phyloP scores from a whole-genome alignment of 306 rosid species.

The Hippophae rhamnoides region DNA sequence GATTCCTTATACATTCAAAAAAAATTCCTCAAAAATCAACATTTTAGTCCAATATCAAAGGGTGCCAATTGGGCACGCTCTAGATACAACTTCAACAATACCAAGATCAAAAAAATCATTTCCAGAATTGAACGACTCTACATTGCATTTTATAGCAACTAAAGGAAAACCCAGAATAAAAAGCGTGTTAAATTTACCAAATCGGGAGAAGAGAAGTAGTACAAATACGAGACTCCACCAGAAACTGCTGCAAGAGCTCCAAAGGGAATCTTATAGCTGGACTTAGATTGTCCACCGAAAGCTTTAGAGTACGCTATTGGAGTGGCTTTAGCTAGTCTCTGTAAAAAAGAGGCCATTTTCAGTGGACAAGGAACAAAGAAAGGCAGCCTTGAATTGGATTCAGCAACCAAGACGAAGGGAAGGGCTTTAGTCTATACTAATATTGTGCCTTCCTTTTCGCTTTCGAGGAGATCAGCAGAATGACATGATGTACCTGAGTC shows the following conservation, averaged over 20 bases:
- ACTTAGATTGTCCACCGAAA: conserved; percentile 35
- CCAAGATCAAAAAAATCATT: neutral
- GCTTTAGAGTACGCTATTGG: conserved; percentile 39
- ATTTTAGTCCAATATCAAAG: neutral
- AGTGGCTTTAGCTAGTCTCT: conserved; percentile 47
- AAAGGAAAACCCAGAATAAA: conserved; percentile 11
- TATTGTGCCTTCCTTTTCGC: neutral
- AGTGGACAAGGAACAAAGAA: conserved; percentile 13
- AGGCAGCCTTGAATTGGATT: neutral
- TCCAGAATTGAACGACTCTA: neutral
- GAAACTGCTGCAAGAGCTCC: conserved; percentile 72
- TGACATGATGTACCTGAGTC: neutral
- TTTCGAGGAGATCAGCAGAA: neutral
- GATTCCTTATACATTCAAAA: neutral
- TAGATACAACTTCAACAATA: neutral
- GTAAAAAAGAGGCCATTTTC: conserved; percentile 62
- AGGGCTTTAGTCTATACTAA: neutral
- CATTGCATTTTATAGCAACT: neutral
- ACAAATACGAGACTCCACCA: conserved; percentile 71
- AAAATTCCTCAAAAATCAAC: conserved; percentile 1
- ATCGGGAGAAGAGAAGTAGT: conserved; percentile 45
- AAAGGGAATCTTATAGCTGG: conserved; percentile 45
- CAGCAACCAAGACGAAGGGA: neutral
- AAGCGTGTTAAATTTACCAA: conserved; percentile 31
- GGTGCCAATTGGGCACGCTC: neutral